Evolutionary conservation across 805 yeast genomes (phyloP).

Genomic region (Saccharomycopsis synnaedendra): DNA sequence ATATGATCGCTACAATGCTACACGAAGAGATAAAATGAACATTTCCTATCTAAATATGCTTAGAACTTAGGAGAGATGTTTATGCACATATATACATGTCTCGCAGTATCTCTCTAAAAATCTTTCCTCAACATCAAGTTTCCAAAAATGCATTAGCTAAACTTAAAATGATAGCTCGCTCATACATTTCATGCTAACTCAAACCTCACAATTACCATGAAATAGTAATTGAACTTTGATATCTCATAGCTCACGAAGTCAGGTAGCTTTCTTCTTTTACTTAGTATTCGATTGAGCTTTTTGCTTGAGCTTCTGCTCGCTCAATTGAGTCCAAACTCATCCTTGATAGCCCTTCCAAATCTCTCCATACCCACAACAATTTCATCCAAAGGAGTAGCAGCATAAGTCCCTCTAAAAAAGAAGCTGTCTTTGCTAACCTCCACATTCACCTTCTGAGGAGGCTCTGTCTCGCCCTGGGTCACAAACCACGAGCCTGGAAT

Average conservation of each 20-base stretch:
- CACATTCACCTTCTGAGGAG: slow-evolving; percentile 37
- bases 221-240: no score
- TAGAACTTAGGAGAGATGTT: no score
- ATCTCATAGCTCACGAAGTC: neutral
- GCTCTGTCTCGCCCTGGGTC: slow-evolving; percentile 40
- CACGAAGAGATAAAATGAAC: no score
- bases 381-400: slow-evolving; percentile 66
- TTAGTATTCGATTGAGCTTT: neutral
- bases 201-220: no score
- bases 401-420: slow-evolving; percentile 82
- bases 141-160: no score
- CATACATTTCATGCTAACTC: no score
- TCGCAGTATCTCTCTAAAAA: no score
- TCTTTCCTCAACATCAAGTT: no score
- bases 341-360: slow-evolving; percentile 51
- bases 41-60: no score
- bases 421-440: slow-evolving; percentile 29
- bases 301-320: neutral
- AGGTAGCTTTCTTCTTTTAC: neutral
- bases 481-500: slow-evolving; percentile 82
- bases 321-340: slow-evolving; percentile 31
- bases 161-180: no score
- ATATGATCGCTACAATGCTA: no score
- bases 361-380: slow-evolving; percentile 52
- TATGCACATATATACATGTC: no score